Conservation (phyloP, 305 asterid species). For the Vinca major region DNA sequence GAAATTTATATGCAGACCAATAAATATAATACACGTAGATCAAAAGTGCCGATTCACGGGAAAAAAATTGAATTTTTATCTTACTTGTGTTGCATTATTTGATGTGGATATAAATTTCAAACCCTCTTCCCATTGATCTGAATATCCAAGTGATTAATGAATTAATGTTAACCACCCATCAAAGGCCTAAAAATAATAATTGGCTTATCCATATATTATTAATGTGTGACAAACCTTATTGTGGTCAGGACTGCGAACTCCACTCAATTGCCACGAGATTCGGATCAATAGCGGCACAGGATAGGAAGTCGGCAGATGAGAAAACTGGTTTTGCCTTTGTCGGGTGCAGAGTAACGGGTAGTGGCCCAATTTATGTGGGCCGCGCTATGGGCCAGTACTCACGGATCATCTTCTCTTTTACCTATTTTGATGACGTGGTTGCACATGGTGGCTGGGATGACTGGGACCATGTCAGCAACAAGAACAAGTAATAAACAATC, state of each 20-base stretch:
- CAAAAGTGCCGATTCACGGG: too few relatives aligned
- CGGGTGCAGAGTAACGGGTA: constrained; percentile 56
- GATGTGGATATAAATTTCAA: too few relatives aligned
- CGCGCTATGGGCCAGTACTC: constrained; percentile 92
- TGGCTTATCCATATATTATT: too few relatives aligned
- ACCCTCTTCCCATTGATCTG: too few relatives aligned
- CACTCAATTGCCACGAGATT: constrained; percentile 71
- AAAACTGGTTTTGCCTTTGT: constrained; percentile 76
- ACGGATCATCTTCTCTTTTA: constrained; percentile 58
- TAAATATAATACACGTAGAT: too few relatives aligned
- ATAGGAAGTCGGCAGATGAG: constrained; percentile 43
- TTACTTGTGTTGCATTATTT: too few relatives aligned
- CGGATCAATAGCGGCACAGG: constrained; percentile 83
- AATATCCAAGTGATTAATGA: too few relatives aligned
- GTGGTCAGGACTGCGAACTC: constrained; percentile 56
- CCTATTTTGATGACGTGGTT: constrained; percentile 58
- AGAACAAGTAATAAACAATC: constrained; percentile 41
- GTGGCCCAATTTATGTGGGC: constrained; percentile 71
- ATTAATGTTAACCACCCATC: too few relatives aligned
- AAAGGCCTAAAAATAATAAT: too few relatives aligned
- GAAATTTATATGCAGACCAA: too few relatives aligned
- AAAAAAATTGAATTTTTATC: too few relatives aligned
- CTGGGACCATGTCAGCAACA: constrained; percentile 70
- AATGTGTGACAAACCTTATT: neutral
- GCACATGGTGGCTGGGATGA: constrained; percentile 90